These are phyloP conservation scores for Fraxinus latifolia DNA, from an alignment of 305 asterid species.

Conservation along the genomic window DNA sequence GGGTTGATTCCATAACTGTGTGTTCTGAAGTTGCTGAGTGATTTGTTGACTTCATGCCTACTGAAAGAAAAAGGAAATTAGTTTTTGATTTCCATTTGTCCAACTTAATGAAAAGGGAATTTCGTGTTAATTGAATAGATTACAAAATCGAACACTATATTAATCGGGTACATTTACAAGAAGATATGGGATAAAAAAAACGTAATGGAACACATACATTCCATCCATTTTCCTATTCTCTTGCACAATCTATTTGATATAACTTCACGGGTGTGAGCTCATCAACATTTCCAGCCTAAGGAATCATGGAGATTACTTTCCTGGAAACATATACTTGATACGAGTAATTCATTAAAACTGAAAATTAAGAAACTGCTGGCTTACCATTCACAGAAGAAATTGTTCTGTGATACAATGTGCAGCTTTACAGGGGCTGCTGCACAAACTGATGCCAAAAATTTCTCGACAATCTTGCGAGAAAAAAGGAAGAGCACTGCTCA, in stretches of 20 bases:
- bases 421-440: not conserved
- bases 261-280: not conserved
- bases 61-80: not conserved
- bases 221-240: not conserved
- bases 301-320: not conserved
- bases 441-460: not conserved
- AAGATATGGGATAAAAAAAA: not conserved
- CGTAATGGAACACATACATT: not conserved
- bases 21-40: not conserved
- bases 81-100: not conserved
- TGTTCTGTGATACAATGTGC: not conserved
- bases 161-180: not conserved
- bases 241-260: not conserved
- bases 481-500: not conserved
- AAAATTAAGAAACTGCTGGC: not conserved
- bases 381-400: slow-evolving; percentile 3
- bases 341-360: not conserved
- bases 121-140: not conserved
- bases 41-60: not conserved
- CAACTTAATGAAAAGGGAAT: not conserved
- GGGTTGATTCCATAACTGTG: not conserved
- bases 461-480: not conserved
- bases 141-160: not conserved
- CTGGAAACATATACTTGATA: not conserved
- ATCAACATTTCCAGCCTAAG: not conserved